A percentile compares a stretch with the other conserved stretches of the same genome.
Evolutionary conservation across 1,139 yeast species (phyloP).

Genomic region (Nadsonia commutata): DNA sequence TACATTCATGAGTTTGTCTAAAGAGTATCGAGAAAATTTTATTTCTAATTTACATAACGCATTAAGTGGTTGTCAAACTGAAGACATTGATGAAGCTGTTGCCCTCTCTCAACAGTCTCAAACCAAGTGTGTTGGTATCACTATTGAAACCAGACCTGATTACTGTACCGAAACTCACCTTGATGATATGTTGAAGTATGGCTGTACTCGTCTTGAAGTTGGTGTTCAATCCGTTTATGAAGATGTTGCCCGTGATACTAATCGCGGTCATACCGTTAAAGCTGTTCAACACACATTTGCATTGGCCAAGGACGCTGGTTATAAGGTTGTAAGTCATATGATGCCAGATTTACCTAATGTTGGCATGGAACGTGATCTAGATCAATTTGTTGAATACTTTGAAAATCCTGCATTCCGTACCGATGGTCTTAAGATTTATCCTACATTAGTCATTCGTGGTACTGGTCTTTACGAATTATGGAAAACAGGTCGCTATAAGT

Average conservation of each 20-base stretch:
- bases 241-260: constrained; percentile 96
- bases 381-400: constrained; percentile 89
- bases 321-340: constrained; percentile 96
- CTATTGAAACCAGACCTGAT: constrained; percentile 97
- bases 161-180: constrained; percentile 94
- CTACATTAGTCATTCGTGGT: constrained; percentile 93
- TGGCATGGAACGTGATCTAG: constrained; percentile 95
- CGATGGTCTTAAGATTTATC: constrained; percentile 89
- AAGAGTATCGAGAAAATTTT: constrained; percentile 76
- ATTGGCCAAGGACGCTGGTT: constrained; percentile 93
- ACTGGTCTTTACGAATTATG: constrained; percentile 94
- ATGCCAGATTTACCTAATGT: constrained; percentile 99
- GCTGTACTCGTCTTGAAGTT: constrained; percentile 91
- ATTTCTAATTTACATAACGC: constrained; percentile 90
- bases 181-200: constrained; percentile 89
- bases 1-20: constrained; percentile 89
- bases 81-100: constrained; percentile 80
- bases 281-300: constrained; percentile 94
- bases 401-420: constrained; percentile 96
- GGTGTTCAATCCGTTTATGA: constrained; percentile 97
- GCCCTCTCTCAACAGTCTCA: constrained; percentile 82
- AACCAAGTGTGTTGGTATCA: constrained; percentile 96
- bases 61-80: constrained; percentile 81
- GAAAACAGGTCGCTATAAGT: constrained; percentile 90
- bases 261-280: constrained; percentile 94